Evolutionary conservation across 2,329 filamentous ascomycete genomes (phyloP).

Genomic region (Mollisiaceae sp.): DNA sequence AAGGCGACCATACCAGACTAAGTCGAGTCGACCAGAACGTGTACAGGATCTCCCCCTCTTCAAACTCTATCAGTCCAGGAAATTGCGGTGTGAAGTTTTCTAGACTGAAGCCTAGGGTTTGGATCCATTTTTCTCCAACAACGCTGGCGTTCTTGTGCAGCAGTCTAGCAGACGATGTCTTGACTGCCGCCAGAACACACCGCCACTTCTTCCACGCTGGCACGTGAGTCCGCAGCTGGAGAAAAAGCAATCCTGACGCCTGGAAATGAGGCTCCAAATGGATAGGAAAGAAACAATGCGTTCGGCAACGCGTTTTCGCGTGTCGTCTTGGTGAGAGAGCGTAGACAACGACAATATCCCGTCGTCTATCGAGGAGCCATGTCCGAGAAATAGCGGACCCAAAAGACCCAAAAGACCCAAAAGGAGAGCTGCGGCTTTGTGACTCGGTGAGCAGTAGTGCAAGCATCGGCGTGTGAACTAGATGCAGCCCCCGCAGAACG

Average conservation of each 20-base stretch:
- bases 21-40: neutral
- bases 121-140: neutral
- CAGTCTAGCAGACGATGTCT: neutral
- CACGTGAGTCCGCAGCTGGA: neutral
- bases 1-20: neutral
- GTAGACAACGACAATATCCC: no score
- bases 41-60: neutral
- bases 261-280: no score
- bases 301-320: neutral
- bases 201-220: neutral
- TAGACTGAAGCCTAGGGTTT: slow-evolving; percentile 4
- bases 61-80: neutral
- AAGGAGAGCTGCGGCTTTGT: no score
- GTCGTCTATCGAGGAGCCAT: no score
- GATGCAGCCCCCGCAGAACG: no score
- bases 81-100: slow-evolving; percentile 8
- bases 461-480: no score
- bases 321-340: no score
- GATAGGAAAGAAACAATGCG: neutral
- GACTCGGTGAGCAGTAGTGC: no score
- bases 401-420: no score
- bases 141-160: slow-evolving; percentile 7
- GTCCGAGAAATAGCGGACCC: no score
- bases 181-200: neutral
- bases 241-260: neutral